Evolutionary conservation across 2,329 filamentous ascomycete species (phyloP), one percentile per base, ranked within the genome.

Genomic region (Raffaelea deltoideospora): DNA sequence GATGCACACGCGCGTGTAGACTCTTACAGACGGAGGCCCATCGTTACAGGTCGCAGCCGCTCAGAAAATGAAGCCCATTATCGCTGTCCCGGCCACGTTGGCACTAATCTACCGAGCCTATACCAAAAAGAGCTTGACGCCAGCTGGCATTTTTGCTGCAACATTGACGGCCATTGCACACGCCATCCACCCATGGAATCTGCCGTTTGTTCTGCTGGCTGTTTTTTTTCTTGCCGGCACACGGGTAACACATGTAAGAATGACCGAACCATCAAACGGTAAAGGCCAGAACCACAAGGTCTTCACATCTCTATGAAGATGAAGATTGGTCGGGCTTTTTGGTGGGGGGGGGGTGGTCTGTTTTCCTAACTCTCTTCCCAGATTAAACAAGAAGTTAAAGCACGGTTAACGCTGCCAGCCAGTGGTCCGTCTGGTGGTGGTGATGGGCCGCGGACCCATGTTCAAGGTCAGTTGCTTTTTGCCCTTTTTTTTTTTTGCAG

Each of bases 141-240:
- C 79, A 0, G 60, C 67, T 7, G 88, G 87, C 42, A 72, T 94
- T 47, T 47, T 79, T 27, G 70, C 72, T 11, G 88, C 88, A 4
- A 64, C 67, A 5, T 49, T 79, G 31, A 93, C 87, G 4, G 87
- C 85, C 4, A 55, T 70, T 32, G 72, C 80, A 10, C 90, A 98
- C 55, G 85, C 86, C 14, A 60, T 87, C n/a, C 87, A 96, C 56
- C 88, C 88, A 4, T 95, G 85, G 79, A 83, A 82, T 41, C 64
- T 87, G n/a, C 87, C 85, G n/a, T 92, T 95, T 59, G 71, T 71
- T 21, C 67, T 95, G 10, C 67, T 96, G 2, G 70, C 72, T 34
- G 71, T 86, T 26, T 96, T 96, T 63, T 96, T 94, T 57, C 61
- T 93, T 3, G 75, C 80, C 5, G 90, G 86, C 2, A 93, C 81